Percentiles rank a stretch among this genome's conserved stretches.
phyloP scores from a whole-genome alignment of 164 flowering plant genomes.

The Liquidambar formosana region DNA sequence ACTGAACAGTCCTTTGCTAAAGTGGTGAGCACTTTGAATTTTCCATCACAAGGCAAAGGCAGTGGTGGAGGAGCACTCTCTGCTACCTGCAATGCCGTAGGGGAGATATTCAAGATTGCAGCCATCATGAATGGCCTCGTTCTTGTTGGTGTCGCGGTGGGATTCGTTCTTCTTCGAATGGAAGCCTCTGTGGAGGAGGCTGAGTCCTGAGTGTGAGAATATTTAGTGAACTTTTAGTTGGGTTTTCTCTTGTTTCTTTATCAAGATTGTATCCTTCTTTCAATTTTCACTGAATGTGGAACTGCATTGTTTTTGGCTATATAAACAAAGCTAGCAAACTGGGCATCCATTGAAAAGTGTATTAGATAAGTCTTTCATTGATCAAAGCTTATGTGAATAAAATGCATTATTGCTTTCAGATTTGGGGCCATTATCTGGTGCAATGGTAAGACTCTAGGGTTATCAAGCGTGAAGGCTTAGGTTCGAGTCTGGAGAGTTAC shows the following conservation, averaged over 20 bases:
- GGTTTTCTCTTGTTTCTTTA: background rate
- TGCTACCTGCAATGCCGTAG: constrained; percentile 26
- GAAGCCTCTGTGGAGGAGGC: constrained; percentile 43
- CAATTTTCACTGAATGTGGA: constrained; percentile 6
- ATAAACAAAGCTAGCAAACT: too few relatives aligned
- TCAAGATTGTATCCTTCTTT: constrained; percentile 1
- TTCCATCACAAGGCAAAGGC: background rate
- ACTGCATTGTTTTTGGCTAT: constrained; percentile 9
- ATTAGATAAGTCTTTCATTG: too few relatives aligned
- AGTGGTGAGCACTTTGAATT: constrained; percentile 6
- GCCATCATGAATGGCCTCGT: constrained; percentile 28
- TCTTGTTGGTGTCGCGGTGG: constrained; percentile 41
- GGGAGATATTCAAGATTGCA: constrained; percentile 41
- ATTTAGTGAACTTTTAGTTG: too few relatives aligned
- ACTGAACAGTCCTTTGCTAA: constrained; percentile 12
- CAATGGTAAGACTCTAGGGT: too few relatives aligned
- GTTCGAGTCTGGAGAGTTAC: too few relatives aligned
- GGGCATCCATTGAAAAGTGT: too few relatives aligned
- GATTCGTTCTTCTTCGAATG: constrained; percentile 44
- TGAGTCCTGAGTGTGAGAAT: constrained; percentile 34
- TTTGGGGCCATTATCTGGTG: too few relatives aligned
- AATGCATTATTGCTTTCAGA: too few relatives aligned
- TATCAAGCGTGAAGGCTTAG: too few relatives aligned
- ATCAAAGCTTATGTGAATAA: too few relatives aligned
- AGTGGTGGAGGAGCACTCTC: constrained; percentile 7